These are phyloP conservation scores for Polyrhizophydium stewartii DNA, from an alignment of 371 early-diverging fungal genomes.

Conservation along the genomic window DNA sequence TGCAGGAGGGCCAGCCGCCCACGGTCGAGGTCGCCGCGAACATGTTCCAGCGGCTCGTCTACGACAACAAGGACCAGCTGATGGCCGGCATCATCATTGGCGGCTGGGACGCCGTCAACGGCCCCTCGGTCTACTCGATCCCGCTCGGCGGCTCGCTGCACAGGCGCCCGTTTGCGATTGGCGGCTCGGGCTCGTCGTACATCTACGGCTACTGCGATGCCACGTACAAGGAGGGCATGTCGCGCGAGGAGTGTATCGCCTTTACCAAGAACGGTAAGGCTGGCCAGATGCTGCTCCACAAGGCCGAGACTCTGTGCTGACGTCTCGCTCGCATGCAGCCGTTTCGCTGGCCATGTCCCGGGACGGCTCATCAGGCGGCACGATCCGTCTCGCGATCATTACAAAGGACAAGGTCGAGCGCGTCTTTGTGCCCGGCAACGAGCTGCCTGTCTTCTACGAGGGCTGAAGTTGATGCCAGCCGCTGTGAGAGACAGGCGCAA, in stretches of 20 bases:
- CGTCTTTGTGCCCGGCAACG: slow-evolving; percentile 84
- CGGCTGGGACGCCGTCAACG: slow-evolving; percentile 94
- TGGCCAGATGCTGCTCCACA: not conserved
- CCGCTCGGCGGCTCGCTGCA: slow-evolving; percentile 95
- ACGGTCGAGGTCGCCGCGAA: slow-evolving; percentile 90
- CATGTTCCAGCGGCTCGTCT: slow-evolving; percentile 92
- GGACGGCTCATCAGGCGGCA: slow-evolving; percentile 99
- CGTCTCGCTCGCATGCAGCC: slow-evolving; percentile 42
- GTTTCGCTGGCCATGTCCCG: slow-evolving; percentile 95
- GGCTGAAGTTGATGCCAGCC: too few species aligned
- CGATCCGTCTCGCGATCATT: slow-evolving; percentile 95
- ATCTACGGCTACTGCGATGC: slow-evolving; percentile 99
- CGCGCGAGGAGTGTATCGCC: slow-evolving; percentile 80
- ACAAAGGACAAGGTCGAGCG: slow-evolving; percentile 88
- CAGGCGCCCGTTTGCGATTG: slow-evolving; percentile 91
- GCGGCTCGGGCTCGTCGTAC: slow-evolving; percentile 96
- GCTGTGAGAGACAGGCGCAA: too few species aligned
- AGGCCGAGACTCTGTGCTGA: not conserved
- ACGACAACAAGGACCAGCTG: slow-evolving; percentile 88
- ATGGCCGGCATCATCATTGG: slow-evolving; percentile 98
- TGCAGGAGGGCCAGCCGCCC: slow-evolving; percentile 81
- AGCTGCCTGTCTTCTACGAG: slow-evolving; percentile 55
- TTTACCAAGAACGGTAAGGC: slow-evolving; percentile 93
- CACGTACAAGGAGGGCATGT: slow-evolving; percentile 81
- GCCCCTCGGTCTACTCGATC: slow-evolving; percentile 91